Evolutionary conservation across 2,329 filamentous ascomycete species (phyloP).

Genomic region (Talaromyces funiculosus): DNA sequence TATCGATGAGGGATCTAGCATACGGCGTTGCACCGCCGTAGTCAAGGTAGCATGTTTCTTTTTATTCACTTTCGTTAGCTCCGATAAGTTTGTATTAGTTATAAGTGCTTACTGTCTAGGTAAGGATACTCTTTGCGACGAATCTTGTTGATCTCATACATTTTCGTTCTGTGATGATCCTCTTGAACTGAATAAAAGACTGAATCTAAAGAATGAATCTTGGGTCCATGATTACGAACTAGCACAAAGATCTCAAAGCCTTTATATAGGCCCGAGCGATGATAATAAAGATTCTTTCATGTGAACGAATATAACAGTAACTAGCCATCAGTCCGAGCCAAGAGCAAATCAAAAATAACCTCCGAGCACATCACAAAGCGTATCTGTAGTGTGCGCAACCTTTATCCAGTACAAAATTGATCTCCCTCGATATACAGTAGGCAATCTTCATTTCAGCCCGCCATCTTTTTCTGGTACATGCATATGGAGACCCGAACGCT

Average conservation of each 20-base stretch:
- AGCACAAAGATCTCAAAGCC: not conserved
- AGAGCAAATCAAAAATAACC: no score
- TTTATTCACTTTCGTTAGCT: not conserved
- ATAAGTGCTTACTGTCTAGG: constrained; percentile 1
- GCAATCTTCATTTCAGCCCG: not conserved
- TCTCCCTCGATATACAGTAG: not conserved
- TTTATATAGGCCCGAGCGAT: not conserved
- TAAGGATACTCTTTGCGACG: constrained; percentile 11
- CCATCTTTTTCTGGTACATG: not conserved
- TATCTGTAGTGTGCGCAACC: not conserved
- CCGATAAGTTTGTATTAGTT: no score
- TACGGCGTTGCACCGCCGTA: constrained; percentile 87
- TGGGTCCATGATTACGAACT: not conserved
- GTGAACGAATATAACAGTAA: not conserved
- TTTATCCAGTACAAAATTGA: not conserved
- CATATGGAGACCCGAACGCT: not conserved
- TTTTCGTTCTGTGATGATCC: not conserved
- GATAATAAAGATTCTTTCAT: not conserved
- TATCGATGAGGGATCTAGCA: constrained; percentile 72
- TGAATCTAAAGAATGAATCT: not conserved
- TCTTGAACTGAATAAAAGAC: not conserved
- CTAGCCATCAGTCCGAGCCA: not conserved
- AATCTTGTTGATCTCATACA: constrained; percentile 9
- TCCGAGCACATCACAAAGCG: not conserved
- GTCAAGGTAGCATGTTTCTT: constrained; percentile 62